Evolutionary conservation across 2,329 filamentous ascomycete genomes (phyloP).

Genomic region (Fulvia fulva): DNA sequence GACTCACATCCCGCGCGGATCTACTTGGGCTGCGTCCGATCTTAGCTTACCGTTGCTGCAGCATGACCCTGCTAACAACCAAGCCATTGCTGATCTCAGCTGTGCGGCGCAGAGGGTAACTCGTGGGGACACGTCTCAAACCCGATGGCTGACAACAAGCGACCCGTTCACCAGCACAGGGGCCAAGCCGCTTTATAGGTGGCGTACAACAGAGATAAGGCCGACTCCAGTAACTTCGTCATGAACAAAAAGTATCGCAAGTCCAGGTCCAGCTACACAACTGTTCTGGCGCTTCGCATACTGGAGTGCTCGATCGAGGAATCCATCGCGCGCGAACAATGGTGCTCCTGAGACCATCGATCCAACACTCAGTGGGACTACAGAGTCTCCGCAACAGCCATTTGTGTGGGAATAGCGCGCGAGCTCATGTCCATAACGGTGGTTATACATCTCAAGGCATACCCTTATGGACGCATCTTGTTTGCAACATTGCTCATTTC

Average conservation of each 20-base stretch:
- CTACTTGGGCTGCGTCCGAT: background rate
- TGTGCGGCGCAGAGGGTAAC: background rate
- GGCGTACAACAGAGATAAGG: background rate
- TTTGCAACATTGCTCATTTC: background rate
- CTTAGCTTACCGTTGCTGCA: background rate
- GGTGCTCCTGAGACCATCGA: background rate
- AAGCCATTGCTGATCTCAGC: background rate
- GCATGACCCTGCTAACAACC: background rate
- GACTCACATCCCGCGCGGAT: background rate
- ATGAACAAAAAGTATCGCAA: background rate
- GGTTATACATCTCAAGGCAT: background rate
- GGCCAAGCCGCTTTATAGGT: background rate
- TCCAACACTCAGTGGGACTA: background rate
- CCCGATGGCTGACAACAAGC: background rate
- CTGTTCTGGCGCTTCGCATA: background rate
- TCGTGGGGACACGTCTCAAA: background rate
- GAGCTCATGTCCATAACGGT: background rate
- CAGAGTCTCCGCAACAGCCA: background rate
- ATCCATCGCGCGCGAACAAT: background rate
- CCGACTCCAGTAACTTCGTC: background rate
- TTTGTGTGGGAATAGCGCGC: background rate
- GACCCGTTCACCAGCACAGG: background rate
- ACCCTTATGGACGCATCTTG: background rate
- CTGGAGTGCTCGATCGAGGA: background rate
- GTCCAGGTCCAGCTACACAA: background rate